Conservation (phyloP, 257 asterid genomes). For the Craterostigma plantagineum region DNA sequence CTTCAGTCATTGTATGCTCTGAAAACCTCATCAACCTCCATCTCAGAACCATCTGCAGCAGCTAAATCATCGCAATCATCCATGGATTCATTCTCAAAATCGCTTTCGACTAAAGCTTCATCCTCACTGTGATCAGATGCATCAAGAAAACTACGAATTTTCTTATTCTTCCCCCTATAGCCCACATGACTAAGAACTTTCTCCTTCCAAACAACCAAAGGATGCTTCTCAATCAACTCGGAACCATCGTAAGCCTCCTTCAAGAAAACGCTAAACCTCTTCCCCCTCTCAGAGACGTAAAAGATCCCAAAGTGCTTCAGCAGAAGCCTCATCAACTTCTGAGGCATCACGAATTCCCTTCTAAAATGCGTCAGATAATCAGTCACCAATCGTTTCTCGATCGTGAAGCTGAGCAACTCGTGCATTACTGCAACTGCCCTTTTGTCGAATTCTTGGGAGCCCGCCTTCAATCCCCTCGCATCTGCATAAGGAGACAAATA, state of each 20-base stretch:
- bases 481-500: constrained; percentile 86
- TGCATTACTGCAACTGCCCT: constrained; percentile 86
- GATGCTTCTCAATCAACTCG: constrained; percentile 57
- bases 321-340: constrained; percentile 81
- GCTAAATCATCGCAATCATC: no score
- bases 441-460: constrained; percentile 67
- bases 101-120: no score
- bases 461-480: constrained; percentile 44
- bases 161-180: constrained; percentile 43
- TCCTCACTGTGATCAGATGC: no score
- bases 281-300: constrained; percentile 92
- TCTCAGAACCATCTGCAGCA: constrained; percentile 37
- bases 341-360: constrained; percentile 79
- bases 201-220: constrained; percentile 64
- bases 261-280: constrained; percentile 68
- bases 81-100: constrained; percentile 23
- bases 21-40: constrained; percentile 56
- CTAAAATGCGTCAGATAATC: constrained; percentile 81
- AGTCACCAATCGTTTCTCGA: constrained; percentile 69
- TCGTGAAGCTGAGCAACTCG: constrained; percentile 68
- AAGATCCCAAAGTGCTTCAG: constrained; percentile 86
- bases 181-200: constrained; percentile 40
- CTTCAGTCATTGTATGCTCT: constrained; percentile 23
- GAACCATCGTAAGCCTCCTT: constrained; percentile 64
- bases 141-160: constrained; percentile 18